Evolutionary conservation across 2,329 filamentous ascomycete species (phyloP).

Genomic region (Xylariaceae sp.): DNA sequence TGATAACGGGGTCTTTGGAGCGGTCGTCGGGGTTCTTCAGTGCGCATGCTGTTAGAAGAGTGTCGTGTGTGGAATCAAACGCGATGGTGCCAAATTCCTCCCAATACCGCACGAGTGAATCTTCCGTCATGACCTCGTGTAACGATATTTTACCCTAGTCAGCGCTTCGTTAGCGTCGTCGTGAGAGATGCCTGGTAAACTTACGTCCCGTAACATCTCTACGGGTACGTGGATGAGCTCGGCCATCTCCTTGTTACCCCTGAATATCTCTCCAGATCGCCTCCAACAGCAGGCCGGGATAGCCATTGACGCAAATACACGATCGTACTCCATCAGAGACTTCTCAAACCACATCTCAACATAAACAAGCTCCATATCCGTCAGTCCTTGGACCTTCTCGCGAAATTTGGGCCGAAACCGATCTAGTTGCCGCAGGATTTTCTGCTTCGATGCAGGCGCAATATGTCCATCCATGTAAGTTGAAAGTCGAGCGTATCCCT

Average conservation of each 20-base stretch:
- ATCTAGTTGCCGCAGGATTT: conserved; percentile 86
- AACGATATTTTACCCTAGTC: conserved; percentile 82
- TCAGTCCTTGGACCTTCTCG: conserved; percentile 86
- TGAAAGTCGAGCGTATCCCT: conserved; percentile 84
- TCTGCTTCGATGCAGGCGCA: conserved; percentile 73
- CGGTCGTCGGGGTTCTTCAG: conserved; percentile 73
- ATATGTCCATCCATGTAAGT: conserved; percentile 90
- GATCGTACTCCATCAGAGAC: conserved; percentile 94
- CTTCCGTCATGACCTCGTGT: conserved; percentile 92
- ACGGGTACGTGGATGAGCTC: conserved; percentile 91
- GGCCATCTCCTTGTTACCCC: conserved; percentile 98
- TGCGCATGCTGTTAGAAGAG: conserved; percentile 87
- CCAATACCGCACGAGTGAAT: conserved; percentile 95
- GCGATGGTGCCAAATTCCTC: conserved; percentile 98
- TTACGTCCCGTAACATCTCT: conserved; percentile 81
- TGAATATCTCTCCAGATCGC: conserved; percentile 91
- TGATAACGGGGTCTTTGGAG: conserved; percentile 66
- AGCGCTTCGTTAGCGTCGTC: conserved; percentile 10
- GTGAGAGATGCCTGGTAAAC: conserved; percentile 33
- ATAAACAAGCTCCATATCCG: conserved; percentile 87
- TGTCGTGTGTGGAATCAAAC: conserved; percentile 90
- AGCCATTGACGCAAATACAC: conserved; percentile 97
- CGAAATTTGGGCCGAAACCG: conserved; percentile 93
- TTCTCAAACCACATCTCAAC: conserved; percentile 99
- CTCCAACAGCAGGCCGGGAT: conserved; percentile 97